phyloP scores from a whole-genome alignment of 208 protist species.

The Trypanosoma theileri region DNA sequence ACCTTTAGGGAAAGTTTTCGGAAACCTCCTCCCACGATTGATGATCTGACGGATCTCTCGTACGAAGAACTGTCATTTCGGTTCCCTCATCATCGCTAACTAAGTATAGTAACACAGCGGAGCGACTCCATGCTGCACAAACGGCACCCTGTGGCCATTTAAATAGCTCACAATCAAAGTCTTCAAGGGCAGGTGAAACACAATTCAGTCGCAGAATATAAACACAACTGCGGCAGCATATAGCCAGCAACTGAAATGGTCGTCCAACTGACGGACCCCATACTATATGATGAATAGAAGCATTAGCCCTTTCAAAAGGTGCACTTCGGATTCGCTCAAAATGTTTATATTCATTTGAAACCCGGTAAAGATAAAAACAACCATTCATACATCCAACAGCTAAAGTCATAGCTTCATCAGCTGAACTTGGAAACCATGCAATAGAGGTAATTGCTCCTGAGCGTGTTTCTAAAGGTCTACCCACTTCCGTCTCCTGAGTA shows the following conservation, averaged over 20 bases:
- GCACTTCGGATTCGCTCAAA: slow-evolving; percentile 41
- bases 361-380: slow-evolving; percentile 74
- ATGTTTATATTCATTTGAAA: slow-evolving; percentile 53
- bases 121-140: slow-evolving; percentile 82
- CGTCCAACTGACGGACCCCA: slow-evolving; percentile 81
- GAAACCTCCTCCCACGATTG: slow-evolving; percentile 72
- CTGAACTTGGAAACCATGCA: slow-evolving; percentile 81
- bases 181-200: slow-evolving; percentile 62
- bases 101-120: slow-evolving; percentile 72
- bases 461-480: slow-evolving; percentile 21
- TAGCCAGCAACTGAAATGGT: slow-evolving; percentile 75
- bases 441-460: slow-evolving; percentile 70
- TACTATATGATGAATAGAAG: slow-evolving; percentile 63
- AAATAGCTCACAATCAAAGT: slow-evolving; percentile 66
- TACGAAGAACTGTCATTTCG: slow-evolving; percentile 64
- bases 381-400: slow-evolving; percentile 80
- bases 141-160: slow-evolving; percentile 52
- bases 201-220: slow-evolving; percentile 80
- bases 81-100: slow-evolving; percentile 54
- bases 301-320: slow-evolving; percentile 36
- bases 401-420: slow-evolving; percentile 78
- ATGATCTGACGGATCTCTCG: slow-evolving; percentile 76
- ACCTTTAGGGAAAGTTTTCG: slow-evolving; percentile 13
- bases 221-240: slow-evolving; percentile 77
- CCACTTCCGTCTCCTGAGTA: slow-evolving; percentile 46